Conservation (phyloP, 306 rosid genomes). For the Quercus alba region DNA sequence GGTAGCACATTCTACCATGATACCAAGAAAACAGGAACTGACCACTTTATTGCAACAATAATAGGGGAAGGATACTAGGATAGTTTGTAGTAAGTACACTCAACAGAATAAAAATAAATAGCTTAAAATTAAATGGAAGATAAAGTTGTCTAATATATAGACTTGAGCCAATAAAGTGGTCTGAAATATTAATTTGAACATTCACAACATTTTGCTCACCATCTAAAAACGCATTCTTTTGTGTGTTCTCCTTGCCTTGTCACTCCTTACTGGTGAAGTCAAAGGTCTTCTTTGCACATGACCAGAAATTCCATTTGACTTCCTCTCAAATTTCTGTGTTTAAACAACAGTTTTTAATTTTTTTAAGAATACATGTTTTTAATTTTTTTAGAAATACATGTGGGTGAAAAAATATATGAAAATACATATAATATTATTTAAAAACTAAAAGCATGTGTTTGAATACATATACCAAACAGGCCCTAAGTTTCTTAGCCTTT, state of each 20-base stretch:
- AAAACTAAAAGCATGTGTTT: too few relatives aligned
- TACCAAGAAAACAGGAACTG: slow-evolving; percentile 3
- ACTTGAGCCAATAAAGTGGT: too few relatives aligned
- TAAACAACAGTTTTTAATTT: too few relatives aligned
- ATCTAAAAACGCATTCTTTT: not conserved
- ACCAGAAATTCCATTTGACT: not conserved
- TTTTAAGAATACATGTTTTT: too few relatives aligned
- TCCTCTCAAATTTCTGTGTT: too few relatives aligned
- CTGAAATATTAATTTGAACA: not conserved
- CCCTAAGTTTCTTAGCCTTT: not conserved
- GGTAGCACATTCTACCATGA: slow-evolving; percentile 5
- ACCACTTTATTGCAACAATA: not conserved
- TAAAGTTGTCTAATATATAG: not conserved
- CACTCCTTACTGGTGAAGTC: not conserved
- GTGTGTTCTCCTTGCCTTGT: not conserved
- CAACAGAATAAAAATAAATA: not conserved
- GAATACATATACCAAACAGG: too few relatives aligned
- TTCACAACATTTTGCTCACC: not conserved
- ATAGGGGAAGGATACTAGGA: not conserved
- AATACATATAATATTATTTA: too few relatives aligned
- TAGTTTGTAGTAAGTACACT: not conserved
- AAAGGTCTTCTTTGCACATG: not conserved
- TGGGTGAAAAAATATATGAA: too few relatives aligned
- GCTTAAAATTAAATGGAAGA: not conserved
- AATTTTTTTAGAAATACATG: too few relatives aligned